Conservation (phyloP, 2,329 filamentous ascomycete species). For the Aureobasidium vineae region DNA sequence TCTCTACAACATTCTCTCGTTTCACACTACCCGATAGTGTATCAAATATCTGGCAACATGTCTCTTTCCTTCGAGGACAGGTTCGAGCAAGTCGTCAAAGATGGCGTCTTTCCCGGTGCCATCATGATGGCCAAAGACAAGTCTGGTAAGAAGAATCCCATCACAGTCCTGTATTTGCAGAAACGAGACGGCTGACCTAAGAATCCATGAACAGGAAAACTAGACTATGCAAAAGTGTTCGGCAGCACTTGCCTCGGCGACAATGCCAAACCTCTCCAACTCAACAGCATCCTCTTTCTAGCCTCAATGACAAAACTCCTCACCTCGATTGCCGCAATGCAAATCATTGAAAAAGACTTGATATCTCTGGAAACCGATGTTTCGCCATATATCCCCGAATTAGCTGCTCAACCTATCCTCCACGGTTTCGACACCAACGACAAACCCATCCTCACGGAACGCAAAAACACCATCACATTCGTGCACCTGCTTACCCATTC, state of each 20-base stretch:
- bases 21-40: too few species aligned
- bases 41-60: conserved; percentile 18
- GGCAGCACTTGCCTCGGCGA: conserved; percentile 32
- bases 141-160: conserved; percentile 30
- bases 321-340: conserved; percentile 54
- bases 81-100: conserved; percentile 35
- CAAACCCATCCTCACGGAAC: conserved; percentile 35
- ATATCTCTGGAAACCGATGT: conserved; percentile 51
- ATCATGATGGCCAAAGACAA: conserved; percentile 35
- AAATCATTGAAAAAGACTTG: conserved; percentile 55
- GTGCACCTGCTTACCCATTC: conserved; percentile 54
- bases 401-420: conserved; percentile 51
- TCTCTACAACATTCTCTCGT: neutral
- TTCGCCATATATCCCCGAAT: conserved; percentile 48
- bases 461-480: conserved; percentile 50
- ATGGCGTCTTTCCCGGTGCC: conserved; percentile 37
- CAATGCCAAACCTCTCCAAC: conserved; percentile 32
- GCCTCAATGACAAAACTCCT: conserved; percentile 48
- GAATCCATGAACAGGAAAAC: conserved; percentile 29
- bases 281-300: conserved; percentile 37
- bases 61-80: conserved; percentile 30
- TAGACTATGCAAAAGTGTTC: conserved; percentile 36
- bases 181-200: neutral
- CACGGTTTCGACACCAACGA: conserved; percentile 48
- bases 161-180: too few species aligned